Evolutionary conservation across 2,329 filamentous ascomycete species (phyloP), one percentile per base, ranked within the genome.

Genomic region (Dothistroma septosporum): DNA sequence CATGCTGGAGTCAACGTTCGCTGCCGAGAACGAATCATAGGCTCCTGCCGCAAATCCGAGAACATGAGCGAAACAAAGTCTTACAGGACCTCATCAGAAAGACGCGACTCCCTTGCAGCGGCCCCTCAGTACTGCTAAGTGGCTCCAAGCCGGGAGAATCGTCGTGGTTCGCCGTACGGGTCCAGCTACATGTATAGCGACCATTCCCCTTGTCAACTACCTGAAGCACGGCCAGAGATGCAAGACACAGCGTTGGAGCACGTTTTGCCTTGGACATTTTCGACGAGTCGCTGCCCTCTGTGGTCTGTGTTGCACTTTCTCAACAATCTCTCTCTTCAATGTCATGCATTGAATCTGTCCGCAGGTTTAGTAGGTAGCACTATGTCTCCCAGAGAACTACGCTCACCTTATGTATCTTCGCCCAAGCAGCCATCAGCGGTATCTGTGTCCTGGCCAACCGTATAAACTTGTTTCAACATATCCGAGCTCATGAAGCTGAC

Each of bases 351-450:
- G 83, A 19, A 6, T 44, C 37, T 44, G 37, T n/a, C 19, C 37
- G n/a, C 37, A 44, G 37, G 37, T 2, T 19, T 14, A 44, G 37
- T 19, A n/a, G 3, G 12, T 19, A 2, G 16, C 37, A n/a, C 1
- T 7, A n/a, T 14, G 7, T 8, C 3, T 44, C 7, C 7, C 2
- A 7, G 3, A 7, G 12, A n/a, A n/a, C 37, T 19, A 4, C 3
- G 2, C 37, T n/a, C 2, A 79, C 79, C 69, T 85, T 87, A 69
- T 88, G 85, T 1, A 87, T 81, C 0, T 80, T 87, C 64, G 86
- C 86, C 82, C 85, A 88, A 0, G 81, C 86, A 0, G 84, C 76
- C 0, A 79, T 73, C 0, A 88, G 76, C 0, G 86, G 86, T 4
- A 88, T 78, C 67, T 88, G 85, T 0, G 84, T 85, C n/a, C 86